Percentiles rank a stretch among this genome's conserved stretches.
Conservation (phyloP, 2,329 filamentous ascomycete genomes). For the Penicillium vulpinum region DNA sequence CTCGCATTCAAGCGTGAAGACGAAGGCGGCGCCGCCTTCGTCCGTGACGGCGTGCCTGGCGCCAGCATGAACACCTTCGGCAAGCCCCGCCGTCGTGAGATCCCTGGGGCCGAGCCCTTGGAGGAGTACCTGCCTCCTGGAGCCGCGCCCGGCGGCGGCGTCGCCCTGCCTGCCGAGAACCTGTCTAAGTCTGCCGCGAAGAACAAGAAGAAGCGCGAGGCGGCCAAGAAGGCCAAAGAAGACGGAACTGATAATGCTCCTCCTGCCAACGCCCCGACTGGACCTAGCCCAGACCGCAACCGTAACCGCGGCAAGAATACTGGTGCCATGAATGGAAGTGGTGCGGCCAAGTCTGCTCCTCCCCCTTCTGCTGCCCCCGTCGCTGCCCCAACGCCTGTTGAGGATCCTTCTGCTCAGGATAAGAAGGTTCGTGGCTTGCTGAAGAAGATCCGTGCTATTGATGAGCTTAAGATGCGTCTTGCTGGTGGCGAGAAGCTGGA, state of each 20-base stretch:
- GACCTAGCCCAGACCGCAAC: constrained; percentile 62
- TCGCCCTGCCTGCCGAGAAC: constrained; percentile 67
- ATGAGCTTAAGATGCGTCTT: constrained; percentile 95
- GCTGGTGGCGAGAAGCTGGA: constrained; percentile 95
- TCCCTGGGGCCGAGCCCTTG: constrained; percentile 81
- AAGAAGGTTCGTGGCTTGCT: constrained; percentile 93
- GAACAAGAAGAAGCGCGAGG: constrained; percentile 97
- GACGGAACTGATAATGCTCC: constrained; percentile 46
- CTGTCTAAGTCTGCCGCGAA: constrained; percentile 83
- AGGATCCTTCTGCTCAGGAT: constrained; percentile 69
- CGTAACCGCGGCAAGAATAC: constrained; percentile 41
- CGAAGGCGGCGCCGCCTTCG: constrained; percentile 86
- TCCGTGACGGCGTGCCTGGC: constrained; percentile 72
- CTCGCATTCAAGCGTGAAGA: constrained; percentile 97
- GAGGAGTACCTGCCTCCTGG: constrained; percentile 66
- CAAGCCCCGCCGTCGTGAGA: constrained; percentile 68
- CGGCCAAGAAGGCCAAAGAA: constrained; percentile 85
- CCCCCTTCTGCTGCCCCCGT: constrained; percentile 31
- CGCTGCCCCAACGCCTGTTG: constrained; percentile 28
- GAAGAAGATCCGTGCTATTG: constrained; percentile 97
- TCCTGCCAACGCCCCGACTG: constrained; percentile 25
- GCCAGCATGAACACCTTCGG: constrained; percentile 74
- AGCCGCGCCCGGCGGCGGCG: constrained; percentile 66
- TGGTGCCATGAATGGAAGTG: constrained; percentile 34
- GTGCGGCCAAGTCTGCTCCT: constrained; percentile 31